Conservation (phyloP, 176 grass and related monocot species). For the Zoysia pacifica region DNA sequence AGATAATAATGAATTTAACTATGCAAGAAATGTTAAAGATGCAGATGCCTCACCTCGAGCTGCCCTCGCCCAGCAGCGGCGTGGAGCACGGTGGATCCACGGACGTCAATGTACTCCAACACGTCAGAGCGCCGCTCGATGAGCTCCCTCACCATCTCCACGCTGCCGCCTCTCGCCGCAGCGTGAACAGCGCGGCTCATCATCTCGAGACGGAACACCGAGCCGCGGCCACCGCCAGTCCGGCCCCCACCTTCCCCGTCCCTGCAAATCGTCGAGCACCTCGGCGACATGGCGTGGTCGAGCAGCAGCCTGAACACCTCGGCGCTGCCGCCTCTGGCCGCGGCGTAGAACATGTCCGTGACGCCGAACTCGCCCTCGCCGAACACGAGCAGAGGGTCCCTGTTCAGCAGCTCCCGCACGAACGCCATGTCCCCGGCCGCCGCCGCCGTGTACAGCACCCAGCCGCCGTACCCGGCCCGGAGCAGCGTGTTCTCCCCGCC, state of each 20-base stretch:
- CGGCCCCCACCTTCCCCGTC: constrained; percentile 11
- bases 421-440: constrained; percentile 72
- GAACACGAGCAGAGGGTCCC: constrained; percentile 79
- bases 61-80: constrained; percentile 79
- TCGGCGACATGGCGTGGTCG: constrained; percentile 66
- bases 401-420: constrained; percentile 69
- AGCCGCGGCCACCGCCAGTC: constrained; percentile 21
- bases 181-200: constrained; percentile 79
- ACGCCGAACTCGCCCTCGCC: constrained; percentile 95
- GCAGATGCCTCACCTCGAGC: constrained; percentile 60
- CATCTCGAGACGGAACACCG: constrained; percentile 72
- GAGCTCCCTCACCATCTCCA: constrained; percentile 75
- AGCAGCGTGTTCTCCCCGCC: constrained; percentile 67
- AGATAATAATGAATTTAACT: neutral
- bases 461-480: constrained; percentile 85
- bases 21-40: constrained; percentile 13
- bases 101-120: constrained; percentile 65
- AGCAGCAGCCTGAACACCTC: constrained; percentile 70
- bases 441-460: constrained; percentile 89
- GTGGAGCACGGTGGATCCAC: constrained; percentile 83
- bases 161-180: constrained; percentile 72
- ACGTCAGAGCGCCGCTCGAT: constrained; percentile 50
- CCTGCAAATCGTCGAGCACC: constrained; percentile 49
- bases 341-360: constrained; percentile 87
- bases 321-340: constrained; percentile 60